Base-by-base conservation (phyloP, 2,329 filamentous ascomycete genomes). In the Neurospora crassa region DNA sequence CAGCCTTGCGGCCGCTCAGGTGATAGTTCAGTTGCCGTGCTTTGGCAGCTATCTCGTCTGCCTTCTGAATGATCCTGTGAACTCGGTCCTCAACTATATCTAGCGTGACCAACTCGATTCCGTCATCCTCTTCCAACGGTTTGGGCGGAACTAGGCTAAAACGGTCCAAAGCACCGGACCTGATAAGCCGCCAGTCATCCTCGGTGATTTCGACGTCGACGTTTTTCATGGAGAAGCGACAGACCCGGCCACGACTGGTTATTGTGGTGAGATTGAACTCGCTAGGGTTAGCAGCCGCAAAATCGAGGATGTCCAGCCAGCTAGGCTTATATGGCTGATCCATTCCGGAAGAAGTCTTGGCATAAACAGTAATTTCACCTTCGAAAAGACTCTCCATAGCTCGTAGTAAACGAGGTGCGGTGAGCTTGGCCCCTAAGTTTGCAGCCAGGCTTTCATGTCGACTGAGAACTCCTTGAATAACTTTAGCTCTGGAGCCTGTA, bases 331-430 rank as follows among this genome's bases (percentile, higher is more conserved):
- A 71, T 53, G 53, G 53, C 68, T 37, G 42, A 67, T 80, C 75
- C 6, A 85, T 85, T 5, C 85, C 87, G 41, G 86, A 82, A 85
- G 88, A 77, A 81, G 89, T 80, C 87, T 91, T 76, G 84, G 85
- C 71, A 69, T 76, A 82, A 11, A 81, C 84, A 70, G 78, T 89
- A 73, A 94, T 93, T 29, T 92, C 89, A 0, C 91, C 92, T 74
- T 96, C 93, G 77, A 97, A 97, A 71, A 95, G 86, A 70, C 92
- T 88, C 79, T 97, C 93, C 79, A 97, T 93, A 59, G 92, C 91
- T 81, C 94, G 94, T 76, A 97, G 88, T 73, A 97, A 83, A 69
- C 94, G 92, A 34, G 93, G 92, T 0, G 92, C 93, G 1, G 94
- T 88, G 20, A 94, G 90, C 75, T 93, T 92, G 70, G 92, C 93